These are phyloP conservation scores for Teratosphaeria gauchensis DNA, from an alignment of 2,329 filamentous ascomycete genomes.

Conservation along the genomic window DNA sequence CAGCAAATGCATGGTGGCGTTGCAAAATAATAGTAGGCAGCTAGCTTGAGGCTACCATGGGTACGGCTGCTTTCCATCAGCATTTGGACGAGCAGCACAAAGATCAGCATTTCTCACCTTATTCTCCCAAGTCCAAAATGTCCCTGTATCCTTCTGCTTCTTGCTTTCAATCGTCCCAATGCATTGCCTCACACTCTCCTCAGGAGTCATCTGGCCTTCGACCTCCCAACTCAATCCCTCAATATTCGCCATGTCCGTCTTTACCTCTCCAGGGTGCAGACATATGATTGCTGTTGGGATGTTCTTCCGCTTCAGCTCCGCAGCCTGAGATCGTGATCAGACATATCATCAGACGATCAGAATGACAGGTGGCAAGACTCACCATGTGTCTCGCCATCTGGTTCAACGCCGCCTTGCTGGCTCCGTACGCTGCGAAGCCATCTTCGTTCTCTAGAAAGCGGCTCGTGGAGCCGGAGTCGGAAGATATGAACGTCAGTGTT, in stretches of 20 bases:
- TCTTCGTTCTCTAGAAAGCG: conserved; percentile 47
- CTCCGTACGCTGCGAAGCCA: conserved; percentile 49
- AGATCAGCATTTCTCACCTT: conserved; percentile 27
- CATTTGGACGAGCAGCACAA: background rate
- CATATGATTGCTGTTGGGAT: conserved; percentile 43
- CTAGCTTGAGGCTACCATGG: conserved; percentile 14
- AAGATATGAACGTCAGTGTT: conserved; percentile 49
- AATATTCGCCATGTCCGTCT: conserved; percentile 46
- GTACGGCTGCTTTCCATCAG: conserved; percentile 12
- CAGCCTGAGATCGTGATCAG: conserved; percentile 25
- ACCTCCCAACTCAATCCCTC: conserved; percentile 41
- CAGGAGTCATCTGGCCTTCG: conserved; percentile 41
- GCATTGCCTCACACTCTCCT: conserved; percentile 43
- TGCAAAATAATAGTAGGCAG: background rate
- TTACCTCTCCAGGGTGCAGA: conserved; percentile 49
- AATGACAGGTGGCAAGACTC: background rate
- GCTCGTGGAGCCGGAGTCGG: conserved; percentile 44
- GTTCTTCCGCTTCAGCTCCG: conserved; percentile 43
- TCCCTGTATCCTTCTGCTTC: conserved; percentile 40
- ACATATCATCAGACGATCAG: background rate
- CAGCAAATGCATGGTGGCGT: background rate
- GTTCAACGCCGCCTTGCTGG: conserved; percentile 49
- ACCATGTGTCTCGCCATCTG: conserved; percentile 45
- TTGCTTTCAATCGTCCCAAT: conserved; percentile 43
- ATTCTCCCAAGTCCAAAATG: conserved; percentile 48